Conservation (phyloP, 768 basidiomycete species). For the Rickenella mellea region DNA sequence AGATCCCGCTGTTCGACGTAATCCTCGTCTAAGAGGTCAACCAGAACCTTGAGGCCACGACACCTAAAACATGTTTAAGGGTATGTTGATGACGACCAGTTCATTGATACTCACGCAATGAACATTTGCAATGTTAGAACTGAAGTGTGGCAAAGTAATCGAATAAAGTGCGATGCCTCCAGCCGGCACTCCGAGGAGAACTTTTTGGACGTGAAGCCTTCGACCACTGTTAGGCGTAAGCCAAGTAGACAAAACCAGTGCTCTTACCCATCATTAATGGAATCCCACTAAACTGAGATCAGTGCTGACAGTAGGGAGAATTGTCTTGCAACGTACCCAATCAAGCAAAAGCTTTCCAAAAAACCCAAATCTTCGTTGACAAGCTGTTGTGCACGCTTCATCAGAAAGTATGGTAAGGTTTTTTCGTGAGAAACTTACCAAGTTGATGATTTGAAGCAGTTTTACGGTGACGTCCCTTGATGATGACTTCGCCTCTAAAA, state of each 20-base stretch:
- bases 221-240: background rate
- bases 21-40: constrained; percentile 94
- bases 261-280: constrained; percentile 83
- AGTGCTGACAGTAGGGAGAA: constrained; percentile 5
- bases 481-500: constrained; percentile 78
- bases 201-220: constrained; percentile 90
- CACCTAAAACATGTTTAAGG: constrained; percentile 41
- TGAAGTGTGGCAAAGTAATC: constrained; percentile 85
- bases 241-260: background rate
- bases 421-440: constrained; percentile 42
- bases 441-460: constrained; percentile 80
- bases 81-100: background rate
- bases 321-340: constrained; percentile 42
- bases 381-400: constrained; percentile 19
- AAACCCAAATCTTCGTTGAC: constrained; percentile 66
- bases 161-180: constrained; percentile 94
- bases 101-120: constrained; percentile 66
- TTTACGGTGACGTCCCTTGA: constrained; percentile 81
- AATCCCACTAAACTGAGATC: constrained; percentile 53
- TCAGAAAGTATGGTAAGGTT: too few relatives aligned
- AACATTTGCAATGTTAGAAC: constrained; percentile 97
- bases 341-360: constrained; percentile 91
- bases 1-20: constrained; percentile 87
- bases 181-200: constrained; percentile 86
- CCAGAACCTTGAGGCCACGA: constrained; percentile 88